A percentile compares a stretch with the other conserved stretches of the same genome.
phyloP scores from a whole-genome alignment of 2,329 filamentous ascomycete genomes.

The Monosporascus sp. region DNA sequence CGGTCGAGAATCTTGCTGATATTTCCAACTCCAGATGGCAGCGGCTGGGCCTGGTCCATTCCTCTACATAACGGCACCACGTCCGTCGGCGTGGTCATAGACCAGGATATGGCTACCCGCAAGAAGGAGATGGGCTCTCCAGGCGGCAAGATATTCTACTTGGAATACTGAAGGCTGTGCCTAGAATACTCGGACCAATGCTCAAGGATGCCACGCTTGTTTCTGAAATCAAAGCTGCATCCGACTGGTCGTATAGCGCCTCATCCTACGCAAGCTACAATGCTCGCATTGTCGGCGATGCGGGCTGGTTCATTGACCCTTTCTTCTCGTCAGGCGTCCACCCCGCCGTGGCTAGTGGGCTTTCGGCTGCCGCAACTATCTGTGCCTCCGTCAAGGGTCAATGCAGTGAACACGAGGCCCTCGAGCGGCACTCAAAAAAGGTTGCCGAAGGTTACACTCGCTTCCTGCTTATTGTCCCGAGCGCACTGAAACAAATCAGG shows the following conservation, averaged over 20 bases:
- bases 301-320: conserved; percentile 45
- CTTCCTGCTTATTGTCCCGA: conserved; percentile 37
- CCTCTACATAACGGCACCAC: conserved; percentile 42
- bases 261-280: conserved; percentile 34
- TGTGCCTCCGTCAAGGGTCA: conserved; percentile 33
- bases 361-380: conserved; percentile 43
- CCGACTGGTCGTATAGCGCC: conserved; percentile 42
- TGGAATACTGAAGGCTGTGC: conserved; percentile 26
- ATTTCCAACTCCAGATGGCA: conserved; percentile 29
- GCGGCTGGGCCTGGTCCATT: conserved; percentile 47
- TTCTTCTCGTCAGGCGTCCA: conserved; percentile 45
- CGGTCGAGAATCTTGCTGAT: too few species aligned
- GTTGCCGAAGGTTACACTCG: conserved; percentile 40
- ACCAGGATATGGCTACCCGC: conserved; percentile 30
- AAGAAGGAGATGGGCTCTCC: conserved; percentile 26
- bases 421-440: conserved; percentile 39
- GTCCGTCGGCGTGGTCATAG: conserved; percentile 39
- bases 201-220: conserved; percentile 29
- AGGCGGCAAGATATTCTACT: conserved; percentile 28
- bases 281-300: conserved; percentile 40
- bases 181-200: conserved; percentile 24
- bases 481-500: conserved; percentile 34
- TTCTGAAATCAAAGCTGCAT: conserved; percentile 34
- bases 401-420: conserved; percentile 30
- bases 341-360: conserved; percentile 35